Evolutionary conservation across 192 early-diverging fungal species (phyloP).

Genomic region (Coemansia sp.): DNA sequence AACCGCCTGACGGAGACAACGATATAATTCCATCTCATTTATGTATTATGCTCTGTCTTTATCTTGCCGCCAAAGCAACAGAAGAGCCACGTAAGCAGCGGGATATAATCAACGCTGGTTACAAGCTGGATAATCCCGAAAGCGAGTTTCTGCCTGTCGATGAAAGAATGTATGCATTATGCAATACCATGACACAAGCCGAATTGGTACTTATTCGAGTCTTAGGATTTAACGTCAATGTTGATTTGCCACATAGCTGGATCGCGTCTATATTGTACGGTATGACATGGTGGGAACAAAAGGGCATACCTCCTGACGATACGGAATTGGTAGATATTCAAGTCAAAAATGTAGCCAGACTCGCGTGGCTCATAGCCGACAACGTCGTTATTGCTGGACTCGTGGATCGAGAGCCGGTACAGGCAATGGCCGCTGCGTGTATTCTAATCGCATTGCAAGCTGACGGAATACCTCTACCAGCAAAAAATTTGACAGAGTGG

Average conservation of each 20-base stretch:
- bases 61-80: constrained; percentile 42
- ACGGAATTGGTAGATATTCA: constrained; percentile 19
- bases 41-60: constrained; percentile 31
- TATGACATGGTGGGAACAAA: constrained; percentile 39
- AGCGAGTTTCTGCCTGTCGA: constrained; percentile 9
- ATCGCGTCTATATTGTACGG: constrained; percentile 27
- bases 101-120: constrained; percentile 34
- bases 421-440: constrained; percentile 25
- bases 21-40: constrained; percentile 17
- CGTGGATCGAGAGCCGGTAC: constrained; percentile 26
- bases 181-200: constrained; percentile 22
- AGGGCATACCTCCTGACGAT: constrained; percentile 28
- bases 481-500: constrained; percentile 25
- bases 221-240: constrained; percentile 29
- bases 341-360: constrained; percentile 15
- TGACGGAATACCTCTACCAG: constrained; percentile 16
- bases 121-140: constrained; percentile 15
- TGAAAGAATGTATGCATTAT: constrained; percentile 12
- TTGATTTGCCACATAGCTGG: constrained; percentile 38
- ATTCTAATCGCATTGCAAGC: constrained; percentile 16
- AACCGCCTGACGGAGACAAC: background rate
- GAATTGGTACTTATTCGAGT: constrained; percentile 30
- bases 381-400: constrained; percentile 16
- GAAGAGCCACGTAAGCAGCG: constrained; percentile 41
- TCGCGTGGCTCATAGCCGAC: constrained; percentile 23